Conservation (phyloP, 2,329 filamentous ascomycete species). For the Curvularia eragrostidis region DNA sequence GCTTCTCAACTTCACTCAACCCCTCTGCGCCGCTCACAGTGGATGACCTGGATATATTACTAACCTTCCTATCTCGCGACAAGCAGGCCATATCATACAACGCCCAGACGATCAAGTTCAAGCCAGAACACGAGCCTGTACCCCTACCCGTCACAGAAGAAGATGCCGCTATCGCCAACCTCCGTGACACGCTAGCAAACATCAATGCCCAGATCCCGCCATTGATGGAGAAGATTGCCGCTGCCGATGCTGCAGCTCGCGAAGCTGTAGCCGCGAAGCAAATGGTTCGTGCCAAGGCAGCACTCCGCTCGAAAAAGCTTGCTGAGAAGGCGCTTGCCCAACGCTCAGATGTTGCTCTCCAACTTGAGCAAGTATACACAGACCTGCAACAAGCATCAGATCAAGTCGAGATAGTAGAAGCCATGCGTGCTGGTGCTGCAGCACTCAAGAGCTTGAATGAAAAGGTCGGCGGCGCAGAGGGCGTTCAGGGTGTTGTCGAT, state of each 20-base stretch:
- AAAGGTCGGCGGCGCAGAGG: constrained; percentile 76
- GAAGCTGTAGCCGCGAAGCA: constrained; percentile 76
- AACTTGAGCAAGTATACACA: constrained; percentile 83
- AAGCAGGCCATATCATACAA: constrained; percentile 77
- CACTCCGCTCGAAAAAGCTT: constrained; percentile 82
- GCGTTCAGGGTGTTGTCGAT: constrained; percentile 78
- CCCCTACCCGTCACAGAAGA: constrained; percentile 71
- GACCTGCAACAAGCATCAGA: constrained; percentile 86
- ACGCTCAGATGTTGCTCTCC: constrained; percentile 74
- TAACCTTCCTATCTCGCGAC: constrained; percentile 59
- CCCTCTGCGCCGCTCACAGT: constrained; percentile 37
- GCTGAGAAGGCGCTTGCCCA: constrained; percentile 75
- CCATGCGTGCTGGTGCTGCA: constrained; percentile 79
- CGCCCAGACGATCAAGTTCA: constrained; percentile 80
- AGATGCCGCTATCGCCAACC: constrained; percentile 80
- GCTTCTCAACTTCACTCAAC: constrained; percentile 42
- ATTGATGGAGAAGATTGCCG: constrained; percentile 62
- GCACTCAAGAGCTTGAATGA: constrained; percentile 77
- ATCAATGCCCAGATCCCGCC: constrained; percentile 71
- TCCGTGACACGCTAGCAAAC: constrained; percentile 74
- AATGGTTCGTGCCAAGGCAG: constrained; percentile 74
- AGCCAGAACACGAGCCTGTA: constrained; percentile 47
- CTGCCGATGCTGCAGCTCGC: constrained; percentile 65
- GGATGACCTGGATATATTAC: constrained; percentile 79
- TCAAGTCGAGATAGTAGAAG: constrained; percentile 80